Evolutionary conservation across 2,329 filamentous ascomycete species (phyloP).

Genomic region (Xylariaceae sp.): DNA sequence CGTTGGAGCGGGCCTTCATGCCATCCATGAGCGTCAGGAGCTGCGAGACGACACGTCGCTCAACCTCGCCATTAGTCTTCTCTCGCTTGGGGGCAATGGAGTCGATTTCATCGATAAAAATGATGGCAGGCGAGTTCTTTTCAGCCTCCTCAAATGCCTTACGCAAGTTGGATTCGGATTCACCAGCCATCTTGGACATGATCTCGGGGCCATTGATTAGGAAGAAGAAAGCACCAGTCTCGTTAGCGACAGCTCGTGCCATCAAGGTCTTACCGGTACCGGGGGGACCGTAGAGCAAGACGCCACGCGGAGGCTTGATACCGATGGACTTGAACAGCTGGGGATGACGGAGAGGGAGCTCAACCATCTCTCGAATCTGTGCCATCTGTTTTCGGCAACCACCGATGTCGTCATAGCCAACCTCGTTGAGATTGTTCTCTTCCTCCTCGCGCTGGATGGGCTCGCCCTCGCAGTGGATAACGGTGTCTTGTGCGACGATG

Average conservation of each 20-base stretch:
- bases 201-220: slow-evolving; percentile 98
- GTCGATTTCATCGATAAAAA: slow-evolving; percentile 99
- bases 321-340: slow-evolving; percentile 99
- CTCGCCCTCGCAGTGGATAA: slow-evolving; percentile 98
- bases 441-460: slow-evolving; percentile 96
- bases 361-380: slow-evolving; percentile 97
- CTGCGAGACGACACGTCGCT: slow-evolving; percentile 97
- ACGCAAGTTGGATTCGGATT: slow-evolving; percentile 95
- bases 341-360: slow-evolving; percentile 91
- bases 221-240: slow-evolving; percentile 99
- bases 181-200: slow-evolving; percentile 99
- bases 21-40: slow-evolving; percentile 96
- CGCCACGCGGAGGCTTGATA: slow-evolving; percentile 98
- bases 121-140: slow-evolving; percentile 98
- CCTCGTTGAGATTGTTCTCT: slow-evolving; percentile 98
- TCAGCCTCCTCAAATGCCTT: slow-evolving; percentile 99
- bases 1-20: slow-evolving; percentile 98
- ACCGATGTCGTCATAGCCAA: slow-evolving; percentile 98
- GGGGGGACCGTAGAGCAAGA: slow-evolving; percentile 91
- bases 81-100: slow-evolving; percentile 99
- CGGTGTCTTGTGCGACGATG: slow-evolving; percentile 96
- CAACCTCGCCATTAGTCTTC: slow-evolving; percentile 98
- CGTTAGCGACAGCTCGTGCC: slow-evolving; percentile 97
- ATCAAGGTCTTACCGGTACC: slow-evolving; percentile 99
- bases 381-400: slow-evolving; percentile 99